Base-by-base conservation (phyloP, 139 green algal genomes). In the Coelastrella sp. region DNA sequence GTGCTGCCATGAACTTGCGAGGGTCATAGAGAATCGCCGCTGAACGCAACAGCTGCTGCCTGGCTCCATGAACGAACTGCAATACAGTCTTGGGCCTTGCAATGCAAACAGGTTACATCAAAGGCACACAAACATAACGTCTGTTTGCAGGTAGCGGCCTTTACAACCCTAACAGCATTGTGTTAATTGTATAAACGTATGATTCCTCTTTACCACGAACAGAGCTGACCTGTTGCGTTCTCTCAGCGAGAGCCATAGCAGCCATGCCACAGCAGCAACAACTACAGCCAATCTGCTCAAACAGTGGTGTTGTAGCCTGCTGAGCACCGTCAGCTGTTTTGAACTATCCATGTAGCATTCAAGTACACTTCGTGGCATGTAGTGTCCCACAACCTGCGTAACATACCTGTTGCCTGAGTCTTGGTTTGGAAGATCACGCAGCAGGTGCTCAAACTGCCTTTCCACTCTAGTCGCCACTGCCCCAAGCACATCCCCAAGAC, bases 31-130 rank as follows among this genome's bases (percentile, higher is more conserved):
- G 38, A 4, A 76, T 40, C 3, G 71, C 82, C 37, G 67, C 82
- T 30, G 45, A 45, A 15, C 82, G 69, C 30, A 87, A 53, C 27
- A 87, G 71, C 71, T 87, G 82, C 82, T 87, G 82, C 4, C 82
- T 63, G 8, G 82, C 40, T 45, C 38, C 51, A 64, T 87, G 82
- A 25, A 87, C 17, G 53, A 83, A 87, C 35, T 53, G 19, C 38
- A 87, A 43, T 8, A 87, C 57, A 17, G 37, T n/a, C 35, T 75
- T 38, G 3, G 82, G 80, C 80, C 80, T 86, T 66, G 41, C 37
- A 38, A 30, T 9, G 4, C 50, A 25, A 13, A 60, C 2, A 37
- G 11, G 27, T 9, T 57, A 57, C 15, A 9, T 23, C 45, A 45
- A 38, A n/a, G 50, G 43, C 8, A 48, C 23, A 48, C n/a, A n/a